A percentile compares a stretch with the other conserved stretches of the same genome.
Conservation (phyloP, 176 grass and related monocot genomes). For the Otatea glauca region DNA sequence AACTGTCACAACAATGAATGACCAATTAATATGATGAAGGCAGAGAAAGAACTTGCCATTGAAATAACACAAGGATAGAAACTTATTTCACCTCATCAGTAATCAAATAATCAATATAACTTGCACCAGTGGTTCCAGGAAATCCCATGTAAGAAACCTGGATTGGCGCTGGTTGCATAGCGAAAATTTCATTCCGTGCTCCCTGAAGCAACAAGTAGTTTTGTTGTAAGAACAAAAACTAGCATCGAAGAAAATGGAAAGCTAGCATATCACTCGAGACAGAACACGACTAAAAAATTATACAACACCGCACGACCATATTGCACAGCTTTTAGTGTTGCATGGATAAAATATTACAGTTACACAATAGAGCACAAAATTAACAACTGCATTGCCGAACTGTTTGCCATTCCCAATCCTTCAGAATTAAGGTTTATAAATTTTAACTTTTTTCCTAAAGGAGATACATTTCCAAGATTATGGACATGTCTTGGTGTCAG, state of each 20-base stretch:
- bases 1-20: constrained; percentile 52
- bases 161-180: constrained; percentile 65
- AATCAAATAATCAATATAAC: constrained; percentile 68
- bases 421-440: neutral
- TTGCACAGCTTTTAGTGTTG: neutral
- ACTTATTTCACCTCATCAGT: constrained; percentile 55
- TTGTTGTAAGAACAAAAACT: neutral
- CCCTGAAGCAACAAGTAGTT: constrained; percentile 39
- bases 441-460: neutral
- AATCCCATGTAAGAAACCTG: constrained; percentile 80
- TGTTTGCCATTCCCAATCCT: neutral
- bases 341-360: neutral
- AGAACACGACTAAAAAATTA: neutral
- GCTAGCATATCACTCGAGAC: neutral
- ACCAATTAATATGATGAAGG: constrained; percentile 27
- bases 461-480: constrained; percentile 8
- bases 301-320: neutral
- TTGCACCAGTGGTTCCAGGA: constrained; percentile 70
- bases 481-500: neutral
- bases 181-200: constrained; percentile 71
- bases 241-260: constrained; percentile 13
- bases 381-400: neutral
- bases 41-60: constrained; percentile 5
- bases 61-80: constrained; percentile 29
- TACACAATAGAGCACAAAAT: neutral